Evolutionary conservation across 1,284 basidiomycete species (phyloP).

Genomic region (Tylopilus orsonianus): DNA sequence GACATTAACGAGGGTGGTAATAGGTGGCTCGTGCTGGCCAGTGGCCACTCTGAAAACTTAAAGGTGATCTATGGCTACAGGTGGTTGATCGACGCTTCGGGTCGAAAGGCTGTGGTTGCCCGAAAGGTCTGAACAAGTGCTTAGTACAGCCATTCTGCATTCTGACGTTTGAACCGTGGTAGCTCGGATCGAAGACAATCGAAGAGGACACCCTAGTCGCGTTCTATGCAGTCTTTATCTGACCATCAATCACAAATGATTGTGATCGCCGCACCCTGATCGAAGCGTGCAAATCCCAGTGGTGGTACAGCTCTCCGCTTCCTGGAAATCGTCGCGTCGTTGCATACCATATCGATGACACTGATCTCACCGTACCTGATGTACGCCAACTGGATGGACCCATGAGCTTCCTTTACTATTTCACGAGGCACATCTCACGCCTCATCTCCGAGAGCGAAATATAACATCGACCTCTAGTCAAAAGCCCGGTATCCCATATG

Average conservation of each 20-base stretch:
- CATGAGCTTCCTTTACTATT: not conserved
- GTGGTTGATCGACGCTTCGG: not conserved
- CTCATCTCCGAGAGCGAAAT: not conserved
- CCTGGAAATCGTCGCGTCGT: not conserved
- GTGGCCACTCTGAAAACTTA: not conserved
- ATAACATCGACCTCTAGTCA: not conserved
- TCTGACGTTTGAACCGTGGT: too few species aligned
- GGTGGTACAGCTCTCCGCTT: conserved; percentile 1
- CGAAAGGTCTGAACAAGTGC: not conserved
- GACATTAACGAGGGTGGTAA: not conserved
- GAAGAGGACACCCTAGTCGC: not conserved
- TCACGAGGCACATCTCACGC: not conserved
- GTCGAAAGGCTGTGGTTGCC: not conserved
- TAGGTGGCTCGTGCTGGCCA: not conserved
- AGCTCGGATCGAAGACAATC: not conserved
- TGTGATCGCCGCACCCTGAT: not conserved
- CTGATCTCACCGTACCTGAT: not conserved
- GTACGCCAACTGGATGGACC: not conserved
- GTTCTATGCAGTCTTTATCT: not conserved
- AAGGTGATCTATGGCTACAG: not conserved
- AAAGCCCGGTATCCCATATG: not conserved
- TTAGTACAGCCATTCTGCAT: too few species aligned
- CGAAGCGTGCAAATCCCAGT: conserved; percentile 1
- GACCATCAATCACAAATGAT: not conserved
- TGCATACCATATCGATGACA: not conserved